phyloP scores from a whole-genome alignment of 202 grass and related monocot species.

The Zoysia matrella region DNA sequence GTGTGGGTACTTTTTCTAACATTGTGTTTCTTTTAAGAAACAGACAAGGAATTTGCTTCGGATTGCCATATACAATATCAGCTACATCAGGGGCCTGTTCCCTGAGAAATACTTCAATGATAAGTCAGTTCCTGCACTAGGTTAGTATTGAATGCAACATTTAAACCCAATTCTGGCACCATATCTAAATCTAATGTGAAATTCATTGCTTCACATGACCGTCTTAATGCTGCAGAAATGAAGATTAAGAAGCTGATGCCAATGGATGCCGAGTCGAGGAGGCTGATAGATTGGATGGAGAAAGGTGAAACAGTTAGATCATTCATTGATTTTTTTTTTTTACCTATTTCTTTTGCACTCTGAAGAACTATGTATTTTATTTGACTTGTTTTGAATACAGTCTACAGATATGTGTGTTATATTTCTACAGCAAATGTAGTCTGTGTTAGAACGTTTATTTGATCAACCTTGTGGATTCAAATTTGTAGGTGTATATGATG shows the following conservation, averaged over 20 bases:
- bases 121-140: constrained; percentile 94
- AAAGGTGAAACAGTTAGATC: constrained; percentile 64
- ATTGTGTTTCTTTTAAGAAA: constrained; percentile 43
- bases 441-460: constrained; percentile 26
- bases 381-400: constrained; percentile 9
- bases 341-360: background rate
- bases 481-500: constrained; percentile 87
- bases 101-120: constrained; percentile 98
- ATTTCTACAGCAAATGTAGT: constrained; percentile 5
- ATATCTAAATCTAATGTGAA: background rate
- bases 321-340: constrained; percentile 15
- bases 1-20: constrained; percentile 20
- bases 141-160: constrained; percentile 45
- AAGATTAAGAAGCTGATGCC: constrained; percentile 99
- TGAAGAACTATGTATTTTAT: background rate
- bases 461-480: constrained; percentile 36
- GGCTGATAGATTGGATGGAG: constrained; percentile 99
- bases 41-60: constrained; percentile 97
- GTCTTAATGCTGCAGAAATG: constrained; percentile 74
- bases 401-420: background rate
- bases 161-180: constrained; percentile 10
- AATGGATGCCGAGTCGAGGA: constrained; percentile 88
- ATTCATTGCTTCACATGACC: constrained; percentile 2
- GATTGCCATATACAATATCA: constrained; percentile 98
- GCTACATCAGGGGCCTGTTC: constrained; percentile 97